Conservation (phyloP, 306 rosid species). For the Mimosa pudica region DNA sequence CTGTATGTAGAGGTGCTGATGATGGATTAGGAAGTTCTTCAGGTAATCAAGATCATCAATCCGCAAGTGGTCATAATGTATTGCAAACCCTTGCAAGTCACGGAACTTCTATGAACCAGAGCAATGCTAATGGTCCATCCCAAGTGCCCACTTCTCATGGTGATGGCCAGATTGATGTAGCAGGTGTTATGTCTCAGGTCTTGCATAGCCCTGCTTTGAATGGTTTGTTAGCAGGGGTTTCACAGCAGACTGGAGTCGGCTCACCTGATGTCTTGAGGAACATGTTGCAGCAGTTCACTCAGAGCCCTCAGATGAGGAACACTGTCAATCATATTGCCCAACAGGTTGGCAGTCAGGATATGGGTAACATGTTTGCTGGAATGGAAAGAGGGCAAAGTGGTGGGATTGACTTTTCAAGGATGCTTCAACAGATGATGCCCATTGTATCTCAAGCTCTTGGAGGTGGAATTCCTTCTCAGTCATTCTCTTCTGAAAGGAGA, state of each 20-base stretch:
- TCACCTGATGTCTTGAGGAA: slow-evolving; percentile 88
- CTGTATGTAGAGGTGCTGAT: slow-evolving; percentile 46
- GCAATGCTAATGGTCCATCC: slow-evolving; percentile 45
- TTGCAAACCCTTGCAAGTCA: slow-evolving; percentile 61
- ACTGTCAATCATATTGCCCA: slow-evolving; percentile 79
- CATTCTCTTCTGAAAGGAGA: slow-evolving; percentile 50
- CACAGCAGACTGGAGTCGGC: slow-evolving; percentile 86
- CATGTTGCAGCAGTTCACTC: slow-evolving; percentile 88
- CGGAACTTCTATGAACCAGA: slow-evolving; percentile 52
- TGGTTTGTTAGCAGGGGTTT: slow-evolving; percentile 85
- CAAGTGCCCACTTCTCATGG: slow-evolving; percentile 42
- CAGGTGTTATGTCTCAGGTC: slow-evolving; percentile 87
- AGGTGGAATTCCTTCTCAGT: slow-evolving; percentile 48
- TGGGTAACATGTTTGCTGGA: slow-evolving; percentile 73
- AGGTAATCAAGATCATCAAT: slow-evolving; percentile 51
- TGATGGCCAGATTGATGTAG: slow-evolving; percentile 59
- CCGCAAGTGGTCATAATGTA: slow-evolving; percentile 60
- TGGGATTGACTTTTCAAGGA: slow-evolving; percentile 77
- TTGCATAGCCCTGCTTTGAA: slow-evolving; percentile 84
- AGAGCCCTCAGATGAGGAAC: slow-evolving; percentile 86
- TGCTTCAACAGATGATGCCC: slow-evolving; percentile 99
- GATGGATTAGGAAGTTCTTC: slow-evolving; percentile 62
- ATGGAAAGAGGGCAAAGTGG: slow-evolving; percentile 75
- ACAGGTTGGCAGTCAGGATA: slow-evolving; percentile 79
- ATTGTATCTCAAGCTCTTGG: slow-evolving; percentile 82